Evolutionary conservation across 2,329 filamentous ascomycete genomes (phyloP).

Genomic region (Verticillium isaacii): DNA sequence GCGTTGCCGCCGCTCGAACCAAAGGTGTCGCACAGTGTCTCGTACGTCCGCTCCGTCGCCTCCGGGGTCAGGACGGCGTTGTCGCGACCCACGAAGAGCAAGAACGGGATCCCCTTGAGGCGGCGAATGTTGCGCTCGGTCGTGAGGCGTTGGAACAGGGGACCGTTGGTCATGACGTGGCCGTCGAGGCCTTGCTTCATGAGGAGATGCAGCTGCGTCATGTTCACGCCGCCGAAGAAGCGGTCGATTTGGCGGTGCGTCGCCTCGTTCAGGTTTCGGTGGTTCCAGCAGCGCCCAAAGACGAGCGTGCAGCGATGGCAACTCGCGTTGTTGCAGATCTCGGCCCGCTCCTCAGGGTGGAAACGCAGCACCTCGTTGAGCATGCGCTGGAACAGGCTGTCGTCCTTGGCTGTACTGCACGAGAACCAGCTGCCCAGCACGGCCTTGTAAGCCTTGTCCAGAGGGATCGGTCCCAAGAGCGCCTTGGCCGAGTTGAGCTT

Average conservation of each 20-base stretch:
- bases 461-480: conserved; percentile 36
- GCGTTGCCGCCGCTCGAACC: conserved; percentile 26
- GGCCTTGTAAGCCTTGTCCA: conserved; percentile 43
- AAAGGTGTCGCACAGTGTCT: conserved; percentile 46
- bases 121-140: conserved; percentile 43
- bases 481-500: conserved; percentile 53
- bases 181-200: conserved; percentile 51
- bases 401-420: conserved; percentile 40
- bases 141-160: conserved; percentile 40
- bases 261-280: conserved; percentile 59
- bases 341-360: conserved; percentile 46
- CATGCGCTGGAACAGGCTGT: conserved; percentile 41
- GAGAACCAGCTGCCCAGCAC: conserved; percentile 51
- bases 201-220: conserved; percentile 50
- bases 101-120: conserved; percentile 48
- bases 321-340: conserved; percentile 56
- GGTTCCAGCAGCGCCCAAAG: conserved; percentile 62
- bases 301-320: conserved; percentile 58
- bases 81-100: conserved; percentile 51
- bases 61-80: conserved; percentile 52
- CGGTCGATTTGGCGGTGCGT: conserved; percentile 58
- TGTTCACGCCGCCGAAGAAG: conserved; percentile 59
- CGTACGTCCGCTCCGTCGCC: conserved; percentile 49
- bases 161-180: conserved; percentile 46
- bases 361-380: conserved; percentile 55